phyloP scores from a whole-genome alignment of 1,139 yeast species.

The Ogataea hybrid region DNA sequence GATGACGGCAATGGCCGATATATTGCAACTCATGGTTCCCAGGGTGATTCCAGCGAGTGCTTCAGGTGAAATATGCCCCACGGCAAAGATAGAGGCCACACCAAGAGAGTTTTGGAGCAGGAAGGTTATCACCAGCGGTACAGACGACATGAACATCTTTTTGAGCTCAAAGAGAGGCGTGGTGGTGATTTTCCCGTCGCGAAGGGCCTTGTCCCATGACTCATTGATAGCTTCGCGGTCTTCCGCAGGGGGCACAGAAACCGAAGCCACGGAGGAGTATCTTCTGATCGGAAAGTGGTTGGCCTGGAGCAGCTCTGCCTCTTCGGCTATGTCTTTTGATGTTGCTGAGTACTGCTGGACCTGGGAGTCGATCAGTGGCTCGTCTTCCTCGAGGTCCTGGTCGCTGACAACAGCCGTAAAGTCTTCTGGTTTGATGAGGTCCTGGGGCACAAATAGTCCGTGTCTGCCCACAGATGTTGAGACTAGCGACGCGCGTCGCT shows the following conservation, averaged over 20 bases:
- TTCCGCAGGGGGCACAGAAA: constrained; percentile 2
- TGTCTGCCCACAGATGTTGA: constrained; percentile 55
- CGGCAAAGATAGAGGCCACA: constrained; percentile 56
- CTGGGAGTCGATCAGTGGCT: constrained; percentile 3
- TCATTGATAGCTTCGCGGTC: constrained; percentile 28
- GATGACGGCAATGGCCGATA: constrained; percentile 57
- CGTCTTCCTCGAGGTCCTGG: constrained; percentile 11
- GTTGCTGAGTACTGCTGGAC: not conserved
- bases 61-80: constrained; percentile 57
- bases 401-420: constrained; percentile 7
- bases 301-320: constrained; percentile 27
- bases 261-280: constrained; percentile 8
- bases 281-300: constrained; percentile 29
- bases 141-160: constrained; percentile 41
- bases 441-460: constrained; percentile 51
- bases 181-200: constrained; percentile 31
- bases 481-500: constrained; percentile 49
- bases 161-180: constrained; percentile 38
- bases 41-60: constrained; percentile 60
- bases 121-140: constrained; percentile 54
- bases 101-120: constrained; percentile 54
- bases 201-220: constrained; percentile 36
- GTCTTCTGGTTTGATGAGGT: constrained; percentile 34
- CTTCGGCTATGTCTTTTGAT: constrained; percentile 24
- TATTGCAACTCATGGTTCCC: constrained; percentile 64